Evolutionary conservation across 768 basidiomycete genomes (phyloP).

Genomic region (Calocybe cyanea): DNA sequence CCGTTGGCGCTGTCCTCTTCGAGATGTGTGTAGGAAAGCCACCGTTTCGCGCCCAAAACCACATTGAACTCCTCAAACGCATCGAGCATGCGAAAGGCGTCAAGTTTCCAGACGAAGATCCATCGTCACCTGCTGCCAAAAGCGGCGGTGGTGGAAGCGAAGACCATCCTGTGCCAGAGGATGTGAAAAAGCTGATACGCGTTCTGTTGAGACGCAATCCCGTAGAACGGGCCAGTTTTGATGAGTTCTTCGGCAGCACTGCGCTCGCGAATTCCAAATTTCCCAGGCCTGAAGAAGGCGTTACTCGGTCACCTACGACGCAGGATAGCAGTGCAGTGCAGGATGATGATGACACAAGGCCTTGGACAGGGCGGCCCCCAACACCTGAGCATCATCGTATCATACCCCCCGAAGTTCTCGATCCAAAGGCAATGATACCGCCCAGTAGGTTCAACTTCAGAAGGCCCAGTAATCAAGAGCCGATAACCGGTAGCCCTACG

Average conservation of each 20-base stretch:
- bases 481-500: conserved; percentile 20
- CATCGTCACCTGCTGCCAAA: conserved; percentile 38
- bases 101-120: conserved; percentile 92
- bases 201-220: conserved; percentile 82
- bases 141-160: conserved; percentile 44
- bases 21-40: conserved; percentile 94
- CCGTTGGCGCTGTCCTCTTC: conserved; percentile 93
- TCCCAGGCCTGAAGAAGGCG: conserved; percentile 42
- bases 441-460: conserved; percentile 79
- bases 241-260: conserved; percentile 85
- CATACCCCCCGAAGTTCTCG: conserved; percentile 77
- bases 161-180: conserved; percentile 42
- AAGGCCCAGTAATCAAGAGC: conserved; percentile 24
- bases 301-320: conserved; percentile 17
- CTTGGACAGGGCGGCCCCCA: conserved; percentile 34
- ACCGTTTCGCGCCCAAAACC: conserved; percentile 93
- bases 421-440: conserved; percentile 77
- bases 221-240: conserved; percentile 79
- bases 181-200: conserved; percentile 54
- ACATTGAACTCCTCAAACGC: conserved; percentile 90
- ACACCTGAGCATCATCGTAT: conserved; percentile 72
- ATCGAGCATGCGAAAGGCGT: conserved; percentile 91
- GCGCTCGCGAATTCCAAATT: conserved; percentile 79
- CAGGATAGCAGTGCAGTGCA: conserved; percentile 20
- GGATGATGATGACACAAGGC: conserved; percentile 23